Percentiles rank a stretch among this genome's conserved stretches.
Conservation (phyloP, 495 filamentous ascomycete genomes). For the Aspergillus incahuasiensis region DNA sequence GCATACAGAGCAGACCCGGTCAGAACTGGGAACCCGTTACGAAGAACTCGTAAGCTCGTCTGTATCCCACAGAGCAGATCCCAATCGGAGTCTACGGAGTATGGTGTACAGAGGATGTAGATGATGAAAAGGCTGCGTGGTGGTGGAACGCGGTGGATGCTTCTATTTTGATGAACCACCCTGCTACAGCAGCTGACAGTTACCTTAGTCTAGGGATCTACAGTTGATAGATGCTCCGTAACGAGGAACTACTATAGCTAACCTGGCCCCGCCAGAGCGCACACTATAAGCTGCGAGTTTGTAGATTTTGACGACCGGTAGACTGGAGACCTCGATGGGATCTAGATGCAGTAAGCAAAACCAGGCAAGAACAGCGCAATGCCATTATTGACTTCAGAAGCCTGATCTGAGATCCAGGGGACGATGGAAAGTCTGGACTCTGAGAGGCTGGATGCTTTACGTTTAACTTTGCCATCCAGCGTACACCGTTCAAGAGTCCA, state of each 20-base stretch:
- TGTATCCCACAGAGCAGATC: neutral
- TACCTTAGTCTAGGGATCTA: too few relatives aligned
- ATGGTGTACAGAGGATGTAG: neutral
- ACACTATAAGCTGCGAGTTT: too few relatives aligned
- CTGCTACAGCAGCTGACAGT: neutral
- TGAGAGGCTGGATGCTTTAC: neutral
- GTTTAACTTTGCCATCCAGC: neutral
- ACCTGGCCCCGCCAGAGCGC: too few relatives aligned
- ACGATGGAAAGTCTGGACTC: neutral
- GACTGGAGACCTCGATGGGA: too few relatives aligned
- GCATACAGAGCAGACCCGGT: neutral
- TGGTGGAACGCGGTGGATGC: slow-evolving; percentile 2
- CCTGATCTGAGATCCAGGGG: neutral
- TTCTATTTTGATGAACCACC: neutral
- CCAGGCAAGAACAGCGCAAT: neutral
- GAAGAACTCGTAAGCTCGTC: neutral
- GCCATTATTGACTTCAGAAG: neutral
- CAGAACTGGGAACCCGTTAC: neutral
- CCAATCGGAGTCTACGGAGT: neutral
- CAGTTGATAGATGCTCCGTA: too few relatives aligned
- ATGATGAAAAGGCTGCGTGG: slow-evolving; percentile 8
- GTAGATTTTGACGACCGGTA: too few relatives aligned
- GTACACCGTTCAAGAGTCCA: neutral
- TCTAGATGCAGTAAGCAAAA: neutral
- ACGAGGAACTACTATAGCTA: too few relatives aligned